phyloP scores from a whole-genome alignment of 176 grass and related monocot species.

The Oryza officinalis region DNA sequence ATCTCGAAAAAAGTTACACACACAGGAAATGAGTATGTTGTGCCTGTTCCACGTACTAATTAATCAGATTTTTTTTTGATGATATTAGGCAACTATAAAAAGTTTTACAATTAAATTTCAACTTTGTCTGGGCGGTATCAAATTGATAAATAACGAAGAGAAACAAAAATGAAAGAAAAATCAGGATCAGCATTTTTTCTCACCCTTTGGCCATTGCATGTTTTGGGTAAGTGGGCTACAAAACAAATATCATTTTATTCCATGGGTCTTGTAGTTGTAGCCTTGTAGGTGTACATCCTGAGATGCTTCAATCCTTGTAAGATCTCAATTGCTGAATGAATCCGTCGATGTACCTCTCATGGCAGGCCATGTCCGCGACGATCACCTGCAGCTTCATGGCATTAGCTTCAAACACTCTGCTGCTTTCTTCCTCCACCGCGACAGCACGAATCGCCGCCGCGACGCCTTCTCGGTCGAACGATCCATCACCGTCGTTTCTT shows the following conservation, averaged over 20 bases:
- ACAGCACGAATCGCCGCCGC: slow-evolving; percentile 12
- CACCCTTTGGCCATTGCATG: too few relatives aligned
- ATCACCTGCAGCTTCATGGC: slow-evolving; percentile 39
- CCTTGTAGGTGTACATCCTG: background rate
- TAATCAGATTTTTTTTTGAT: too few relatives aligned
- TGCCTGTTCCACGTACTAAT: too few relatives aligned
- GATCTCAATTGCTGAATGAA: slow-evolving; percentile 35
- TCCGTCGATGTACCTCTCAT: slow-evolving; percentile 42
- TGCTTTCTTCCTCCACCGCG: slow-evolving; percentile 33
- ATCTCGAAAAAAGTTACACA: too few relatives aligned
- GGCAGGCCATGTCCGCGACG: slow-evolving; percentile 17
- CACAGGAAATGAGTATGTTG: too few relatives aligned
- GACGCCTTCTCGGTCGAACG: slow-evolving; percentile 37
- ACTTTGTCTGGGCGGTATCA: too few relatives aligned
- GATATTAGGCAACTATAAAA: too few relatives aligned
- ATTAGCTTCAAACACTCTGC: slow-evolving; percentile 17
- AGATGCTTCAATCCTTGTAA: background rate
- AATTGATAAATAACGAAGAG: too few relatives aligned
- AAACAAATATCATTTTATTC: background rate
- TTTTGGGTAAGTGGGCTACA: too few relatives aligned
- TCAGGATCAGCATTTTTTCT: too few relatives aligned
- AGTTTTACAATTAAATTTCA: too few relatives aligned
- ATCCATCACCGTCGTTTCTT: slow-evolving; percentile 33
- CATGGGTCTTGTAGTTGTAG: background rate
- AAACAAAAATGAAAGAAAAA: too few relatives aligned